Conservation (phyloP, 345 rosid species). For the Linum tenue region DNA sequence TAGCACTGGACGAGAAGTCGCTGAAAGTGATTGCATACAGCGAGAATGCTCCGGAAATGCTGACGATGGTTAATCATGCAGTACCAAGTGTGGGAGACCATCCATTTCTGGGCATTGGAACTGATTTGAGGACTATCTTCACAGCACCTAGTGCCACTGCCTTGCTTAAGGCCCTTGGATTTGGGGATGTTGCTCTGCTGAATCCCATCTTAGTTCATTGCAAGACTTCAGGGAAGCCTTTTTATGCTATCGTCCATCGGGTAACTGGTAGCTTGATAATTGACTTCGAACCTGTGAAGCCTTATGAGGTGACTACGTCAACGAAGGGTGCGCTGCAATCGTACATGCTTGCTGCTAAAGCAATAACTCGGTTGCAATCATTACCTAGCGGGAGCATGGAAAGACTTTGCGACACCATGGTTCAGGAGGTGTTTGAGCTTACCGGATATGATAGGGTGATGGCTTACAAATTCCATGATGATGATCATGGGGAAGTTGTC, state of each 20-base stretch:
- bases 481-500: slow-evolving; percentile 94
- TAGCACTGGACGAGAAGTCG: slow-evolving; percentile 84
- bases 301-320: slow-evolving; percentile 91
- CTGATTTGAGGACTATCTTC: slow-evolving; percentile 66
- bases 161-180: slow-evolving; percentile 76
- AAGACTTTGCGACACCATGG: slow-evolving; percentile 88
- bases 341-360: slow-evolving; percentile 94
- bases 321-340: slow-evolving; percentile 98
- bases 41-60: slow-evolving; percentile 82
- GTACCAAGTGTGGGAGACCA: slow-evolving; percentile 90
- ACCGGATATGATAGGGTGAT: slow-evolving; percentile 94
- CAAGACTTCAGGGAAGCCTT: slow-evolving; percentile 91
- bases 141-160: slow-evolving; percentile 86
- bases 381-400: slow-evolving; percentile 83
- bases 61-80: slow-evolving; percentile 85
- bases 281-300: slow-evolving; percentile 94
- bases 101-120: slow-evolving; percentile 65
- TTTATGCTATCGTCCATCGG: slow-evolving; percentile 80
- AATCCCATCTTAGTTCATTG: slow-evolving; percentile 93
- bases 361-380: slow-evolving; percentile 77
- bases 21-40: slow-evolving; percentile 81
- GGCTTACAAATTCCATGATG: slow-evolving; percentile 93
- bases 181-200: slow-evolving; percentile 77
- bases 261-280: slow-evolving; percentile 83
- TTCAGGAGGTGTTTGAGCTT: slow-evolving; percentile 88